A percentile compares a stretch with the other conserved stretches of the same genome.
phyloP scores from a whole-genome alignment of 805 yeast species.

The Candida sithepensis region DNA sequence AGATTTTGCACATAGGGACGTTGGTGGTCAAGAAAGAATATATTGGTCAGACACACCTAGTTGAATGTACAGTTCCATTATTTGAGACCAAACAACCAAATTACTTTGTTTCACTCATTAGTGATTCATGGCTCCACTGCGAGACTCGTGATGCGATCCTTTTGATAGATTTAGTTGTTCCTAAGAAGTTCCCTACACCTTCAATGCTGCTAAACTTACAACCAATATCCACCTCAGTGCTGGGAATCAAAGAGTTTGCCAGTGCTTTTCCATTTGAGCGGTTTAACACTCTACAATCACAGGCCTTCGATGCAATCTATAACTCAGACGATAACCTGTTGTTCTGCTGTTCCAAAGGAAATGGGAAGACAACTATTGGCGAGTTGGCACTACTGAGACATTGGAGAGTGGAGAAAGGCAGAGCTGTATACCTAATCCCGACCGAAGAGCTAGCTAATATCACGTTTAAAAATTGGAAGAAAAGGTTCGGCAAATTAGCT shows the following conservation, averaged over 20 bases:
- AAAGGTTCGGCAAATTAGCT: constrained; percentile 42
- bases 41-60: constrained; percentile 48
- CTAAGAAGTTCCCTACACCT: constrained; percentile 61
- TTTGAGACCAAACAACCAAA: constrained; percentile 61
- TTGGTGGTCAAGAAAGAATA: constrained; percentile 49
- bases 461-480: constrained; percentile 49
- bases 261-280: constrained; percentile 42
- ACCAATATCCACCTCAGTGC: constrained; percentile 44
- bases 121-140: constrained; percentile 85
- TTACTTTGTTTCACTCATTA: constrained; percentile 65
- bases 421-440: constrained; percentile 72
- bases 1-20: constrained; percentile 55
- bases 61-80: constrained; percentile 65
- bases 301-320: constrained; percentile 58
- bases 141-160: constrained; percentile 59
- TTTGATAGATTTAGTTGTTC: constrained; percentile 48
- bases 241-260: constrained; percentile 46
- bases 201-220: constrained; percentile 54
- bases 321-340: constrained; percentile 51
- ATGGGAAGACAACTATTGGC: constrained; percentile 69
- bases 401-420: constrained; percentile 68
- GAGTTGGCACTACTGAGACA: constrained; percentile 70
- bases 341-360: constrained; percentile 70
- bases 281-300: constrained; percentile 76
- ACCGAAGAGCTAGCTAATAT: constrained; percentile 51